Conservation (phyloP, 2,329 filamentous ascomycete species). For the Zalaria sp. region DNA sequence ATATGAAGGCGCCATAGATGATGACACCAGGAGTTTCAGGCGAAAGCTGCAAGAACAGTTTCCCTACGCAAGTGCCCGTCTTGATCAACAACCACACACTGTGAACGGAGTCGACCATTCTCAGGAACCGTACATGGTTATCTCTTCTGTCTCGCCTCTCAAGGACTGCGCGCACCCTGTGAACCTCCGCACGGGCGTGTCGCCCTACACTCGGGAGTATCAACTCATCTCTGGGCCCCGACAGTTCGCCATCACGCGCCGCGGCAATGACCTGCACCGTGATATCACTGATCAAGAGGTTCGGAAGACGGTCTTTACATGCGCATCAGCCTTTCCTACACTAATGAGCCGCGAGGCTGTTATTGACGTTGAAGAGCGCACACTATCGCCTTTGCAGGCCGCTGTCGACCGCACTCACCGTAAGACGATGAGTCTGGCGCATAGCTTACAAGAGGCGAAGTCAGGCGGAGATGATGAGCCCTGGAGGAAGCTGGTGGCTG, state of each 20-base stretch:
- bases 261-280: slow-evolving; percentile 49
- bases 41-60: slow-evolving; percentile 88
- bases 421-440: slow-evolving; percentile 74
- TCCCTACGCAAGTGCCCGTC: slow-evolving; percentile 28
- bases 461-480: slow-evolving; percentile 45
- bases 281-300: slow-evolving; percentile 58
- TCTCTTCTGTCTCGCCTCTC: slow-evolving; percentile 57
- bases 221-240: slow-evolving; percentile 65
- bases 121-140: slow-evolving; percentile 4
- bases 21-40: slow-evolving; percentile 68
- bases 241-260: slow-evolving; percentile 61
- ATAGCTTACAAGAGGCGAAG: slow-evolving; percentile 50
- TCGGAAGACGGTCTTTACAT: slow-evolving; percentile 74
- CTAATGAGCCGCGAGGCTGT: slow-evolving; percentile 83
- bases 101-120: not conserved
- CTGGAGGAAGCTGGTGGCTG: slow-evolving; percentile 56
- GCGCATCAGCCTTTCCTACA: slow-evolving; percentile 77
- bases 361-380: slow-evolving; percentile 49
- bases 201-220: slow-evolving; percentile 74
- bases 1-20: slow-evolving; percentile 66
- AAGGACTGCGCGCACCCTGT: slow-evolving; percentile 71
- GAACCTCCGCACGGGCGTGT: slow-evolving; percentile 76
- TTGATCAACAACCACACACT: slow-evolving; percentile 2
- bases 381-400: slow-evolving; percentile 65
- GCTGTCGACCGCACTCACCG: slow-evolving; percentile 79